Percentiles rank a stretch among this genome's conserved stretches.
phyloP scores from a whole-genome alignment of 2,329 filamentous ascomycete species.

The Phaeosphaeria sp. region DNA sequence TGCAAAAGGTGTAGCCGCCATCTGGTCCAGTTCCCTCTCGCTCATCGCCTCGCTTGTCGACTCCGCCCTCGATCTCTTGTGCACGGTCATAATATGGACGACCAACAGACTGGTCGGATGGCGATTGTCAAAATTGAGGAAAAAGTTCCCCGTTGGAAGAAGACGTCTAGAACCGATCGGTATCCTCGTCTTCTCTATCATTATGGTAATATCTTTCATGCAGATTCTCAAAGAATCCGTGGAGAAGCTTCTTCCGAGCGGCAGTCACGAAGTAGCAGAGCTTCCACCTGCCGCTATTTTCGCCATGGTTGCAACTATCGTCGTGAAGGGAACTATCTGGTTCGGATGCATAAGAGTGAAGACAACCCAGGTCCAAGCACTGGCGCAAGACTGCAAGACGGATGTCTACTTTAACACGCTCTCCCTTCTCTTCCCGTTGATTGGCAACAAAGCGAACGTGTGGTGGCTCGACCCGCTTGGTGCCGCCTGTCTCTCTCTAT shows the following conservation, averaged over 20 bases:
- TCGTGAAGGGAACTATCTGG: slow-evolving; percentile 67
- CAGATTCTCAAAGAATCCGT: slow-evolving; percentile 69
- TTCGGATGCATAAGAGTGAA: slow-evolving; percentile 66
- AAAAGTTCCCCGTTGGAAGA: slow-evolving; percentile 62
- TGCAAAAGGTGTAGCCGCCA: slow-evolving; percentile 63
- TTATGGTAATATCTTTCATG: slow-evolving; percentile 67
- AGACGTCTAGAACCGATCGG: slow-evolving; percentile 65
- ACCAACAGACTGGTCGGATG: slow-evolving; percentile 66
- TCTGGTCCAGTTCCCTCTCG: slow-evolving; percentile 64
- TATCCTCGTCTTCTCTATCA: slow-evolving; percentile 67
- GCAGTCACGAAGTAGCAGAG: slow-evolving; percentile 55
- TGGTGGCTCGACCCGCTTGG: slow-evolving; percentile 74
- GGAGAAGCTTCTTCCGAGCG: slow-evolving; percentile 60
- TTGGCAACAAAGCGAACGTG: slow-evolving; percentile 63
- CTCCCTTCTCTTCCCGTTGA: slow-evolving; percentile 66
- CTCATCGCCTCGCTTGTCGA: slow-evolving; percentile 68
- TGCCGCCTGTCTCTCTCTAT: slow-evolving; percentile 67
- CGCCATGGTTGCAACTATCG: slow-evolving; percentile 64
- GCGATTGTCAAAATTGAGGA: slow-evolving; percentile 58
- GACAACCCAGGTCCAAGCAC: slow-evolving; percentile 68
- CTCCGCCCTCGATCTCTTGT: slow-evolving; percentile 66
- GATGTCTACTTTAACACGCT: slow-evolving; percentile 71
- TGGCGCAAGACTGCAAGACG: slow-evolving; percentile 67
- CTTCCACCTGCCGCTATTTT: slow-evolving; percentile 62
- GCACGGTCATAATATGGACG: slow-evolving; percentile 66